Conservation (phyloP, 2,329 filamentous ascomycete genomes). For the Penicillium sp. region DNA sequence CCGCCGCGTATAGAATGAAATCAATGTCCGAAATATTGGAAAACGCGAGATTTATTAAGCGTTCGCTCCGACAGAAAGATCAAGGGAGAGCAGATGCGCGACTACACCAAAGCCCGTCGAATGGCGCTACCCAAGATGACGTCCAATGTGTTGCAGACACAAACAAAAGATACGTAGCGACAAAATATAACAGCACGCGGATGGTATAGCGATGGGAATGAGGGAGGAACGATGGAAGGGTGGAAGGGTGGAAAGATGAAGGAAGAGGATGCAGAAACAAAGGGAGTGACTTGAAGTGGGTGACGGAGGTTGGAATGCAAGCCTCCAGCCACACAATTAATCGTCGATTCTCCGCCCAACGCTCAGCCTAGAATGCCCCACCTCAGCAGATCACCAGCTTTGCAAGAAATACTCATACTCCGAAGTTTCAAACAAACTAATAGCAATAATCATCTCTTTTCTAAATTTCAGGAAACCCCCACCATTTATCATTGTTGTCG, state of each 20-base stretch:
- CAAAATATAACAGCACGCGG: conserved; percentile 4
- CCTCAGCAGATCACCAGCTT: not conserved
- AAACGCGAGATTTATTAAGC: not conserved
- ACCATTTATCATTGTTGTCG: not conserved
- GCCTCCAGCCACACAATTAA: conserved; percentile 21
- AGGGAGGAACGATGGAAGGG: conserved; percentile 7
- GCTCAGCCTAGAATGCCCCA: conserved; percentile 3
- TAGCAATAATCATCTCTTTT: not conserved
- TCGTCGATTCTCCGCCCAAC: not conserved
- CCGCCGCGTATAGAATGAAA: not conserved
- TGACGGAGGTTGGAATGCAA: conserved; percentile 8
- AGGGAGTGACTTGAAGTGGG: conserved; percentile 3
- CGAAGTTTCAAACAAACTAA: not conserved
- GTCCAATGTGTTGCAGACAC: conserved; percentile 9
- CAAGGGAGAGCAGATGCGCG: conserved; percentile 27
- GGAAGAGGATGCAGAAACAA: conserved; percentile 4
- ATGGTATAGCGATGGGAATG: conserved; percentile 15
- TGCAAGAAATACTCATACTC: not conserved
- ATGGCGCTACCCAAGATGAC: conserved; percentile 12
- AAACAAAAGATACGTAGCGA: conserved; percentile 8
- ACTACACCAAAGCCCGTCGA: conserved; percentile 22
- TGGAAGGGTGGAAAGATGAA: not conserved
- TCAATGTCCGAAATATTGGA: conserved; percentile 12
- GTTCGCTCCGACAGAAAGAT: conserved; percentile 13
- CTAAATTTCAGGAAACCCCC: not conserved